Conservation (phyloP, 805 yeast genomes). For the Candida nemodendra region DNA sequence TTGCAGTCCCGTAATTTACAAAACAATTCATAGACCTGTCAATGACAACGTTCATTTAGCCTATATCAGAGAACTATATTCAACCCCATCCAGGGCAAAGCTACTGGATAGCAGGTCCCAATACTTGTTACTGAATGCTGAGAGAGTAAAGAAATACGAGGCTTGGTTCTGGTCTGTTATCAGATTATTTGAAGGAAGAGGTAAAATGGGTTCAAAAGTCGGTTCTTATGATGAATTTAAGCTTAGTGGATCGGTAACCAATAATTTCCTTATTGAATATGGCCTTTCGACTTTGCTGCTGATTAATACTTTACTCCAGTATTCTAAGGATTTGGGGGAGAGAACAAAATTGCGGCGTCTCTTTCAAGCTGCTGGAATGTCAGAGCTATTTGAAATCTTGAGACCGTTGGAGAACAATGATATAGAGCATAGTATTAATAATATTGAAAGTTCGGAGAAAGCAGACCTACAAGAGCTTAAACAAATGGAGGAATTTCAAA, state of each 20-base stretch:
- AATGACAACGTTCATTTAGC: slow-evolving; percentile 35
- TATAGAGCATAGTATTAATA: slow-evolving; percentile 42
- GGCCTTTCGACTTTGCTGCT: slow-evolving; percentile 50
- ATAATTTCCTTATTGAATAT: slow-evolving; percentile 57
- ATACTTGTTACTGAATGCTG: slow-evolving; percentile 23
- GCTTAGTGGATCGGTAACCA: slow-evolving; percentile 52
- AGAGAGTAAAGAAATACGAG: slow-evolving; percentile 31
- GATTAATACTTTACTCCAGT: slow-evolving; percentile 47
- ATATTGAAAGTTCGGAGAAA: slow-evolving; percentile 39
- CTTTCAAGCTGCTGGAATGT: slow-evolving; percentile 41
- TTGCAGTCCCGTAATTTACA: slow-evolving; percentile 21
- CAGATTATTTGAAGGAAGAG: slow-evolving; percentile 57
- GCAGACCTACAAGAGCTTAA: slow-evolving; percentile 42
- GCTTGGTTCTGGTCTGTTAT: slow-evolving; percentile 35
- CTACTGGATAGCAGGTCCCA: slow-evolving; percentile 28
- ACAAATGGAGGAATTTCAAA: slow-evolving; percentile 35
- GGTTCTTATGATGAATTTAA: slow-evolving; percentile 87
- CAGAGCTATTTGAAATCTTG: slow-evolving; percentile 35
- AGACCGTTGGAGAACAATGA: slow-evolving; percentile 41
- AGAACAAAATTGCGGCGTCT: slow-evolving; percentile 49
- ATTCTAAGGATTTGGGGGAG: slow-evolving; percentile 34
- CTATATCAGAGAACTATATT: slow-evolving; percentile 28
- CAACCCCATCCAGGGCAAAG: slow-evolving; percentile 14
- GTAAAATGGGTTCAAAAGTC: slow-evolving; percentile 85
- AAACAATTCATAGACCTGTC: slow-evolving; percentile 27